phyloP scores from a whole-genome alignment of 1,284 basidiomycete genomes.

The Ceratobasidium sp. region DNA sequence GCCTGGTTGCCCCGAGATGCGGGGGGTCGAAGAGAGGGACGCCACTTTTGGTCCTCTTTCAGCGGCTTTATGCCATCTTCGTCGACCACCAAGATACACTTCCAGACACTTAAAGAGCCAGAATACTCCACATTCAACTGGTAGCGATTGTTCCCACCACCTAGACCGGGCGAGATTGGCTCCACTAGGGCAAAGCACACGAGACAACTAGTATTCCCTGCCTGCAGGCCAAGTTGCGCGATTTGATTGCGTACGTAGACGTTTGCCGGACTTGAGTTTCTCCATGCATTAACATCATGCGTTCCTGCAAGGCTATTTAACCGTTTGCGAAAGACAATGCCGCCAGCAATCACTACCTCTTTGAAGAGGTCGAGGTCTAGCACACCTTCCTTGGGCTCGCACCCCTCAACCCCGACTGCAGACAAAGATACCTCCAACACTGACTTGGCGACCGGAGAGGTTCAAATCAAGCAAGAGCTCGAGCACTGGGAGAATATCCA shows the following conservation, averaged over 20 bases:
- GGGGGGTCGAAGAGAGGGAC: constrained; percentile 13
- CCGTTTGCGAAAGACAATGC: constrained; percentile 18
- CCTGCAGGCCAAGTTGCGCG: constrained; percentile 45
- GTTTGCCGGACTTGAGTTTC: constrained; percentile 6
- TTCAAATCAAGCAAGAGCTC: constrained; percentile 34
- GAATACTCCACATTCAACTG: not conserved
- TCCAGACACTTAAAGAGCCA: not conserved
- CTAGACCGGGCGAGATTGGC: constrained; percentile 6
- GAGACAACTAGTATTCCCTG: constrained; percentile 25
- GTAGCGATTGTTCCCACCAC: not conserved
- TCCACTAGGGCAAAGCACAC: constrained; percentile 37
- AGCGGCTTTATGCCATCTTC: constrained; percentile 10
- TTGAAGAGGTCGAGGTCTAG: constrained; percentile 35
- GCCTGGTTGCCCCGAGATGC: constrained; percentile 9
- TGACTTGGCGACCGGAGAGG: constrained; percentile 27
- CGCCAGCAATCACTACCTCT: constrained; percentile 25
- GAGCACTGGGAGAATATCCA: constrained; percentile 38
- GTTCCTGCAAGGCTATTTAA: constrained; percentile 42
- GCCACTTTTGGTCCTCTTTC: constrained; percentile 10
- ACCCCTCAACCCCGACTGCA: constrained; percentile 14
- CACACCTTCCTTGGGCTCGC: constrained; percentile 33
- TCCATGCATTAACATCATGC: constrained; percentile 30
- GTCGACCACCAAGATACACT: constrained; percentile 4
- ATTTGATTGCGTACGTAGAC: constrained; percentile 33
- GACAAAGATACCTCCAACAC: constrained; percentile 5